Evolutionary conservation across 2,329 filamentous ascomycete species (phyloP), one percentile per base, ranked within the genome.

Genomic region (Aureobasidium sp.): DNA sequence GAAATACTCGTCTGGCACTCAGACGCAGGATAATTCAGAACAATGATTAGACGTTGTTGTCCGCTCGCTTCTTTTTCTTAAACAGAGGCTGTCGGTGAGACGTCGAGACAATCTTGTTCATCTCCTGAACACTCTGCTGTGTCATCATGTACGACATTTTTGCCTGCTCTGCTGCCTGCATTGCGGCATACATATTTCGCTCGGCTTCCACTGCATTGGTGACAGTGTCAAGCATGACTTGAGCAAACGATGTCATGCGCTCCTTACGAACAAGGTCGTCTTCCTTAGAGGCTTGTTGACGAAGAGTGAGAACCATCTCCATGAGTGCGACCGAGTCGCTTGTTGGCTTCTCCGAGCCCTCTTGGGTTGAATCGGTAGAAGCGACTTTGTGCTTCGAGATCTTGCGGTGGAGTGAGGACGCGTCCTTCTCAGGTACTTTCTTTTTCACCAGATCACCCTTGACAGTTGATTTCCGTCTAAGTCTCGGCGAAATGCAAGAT

Each of bases 71-170:
- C 27, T 59, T 60, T 14, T 33, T 50, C 45, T 60, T 60, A 24
- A 50, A 60, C 8, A 50, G 35, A 39, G 57, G 45, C 24, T 42
- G 22, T 24, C 24, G 57, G 11, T 35, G 60, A n/a, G 63, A 62
- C 5, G 60, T 62, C 22, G 47, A 42, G 29, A 61, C 59, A n/a
- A 63, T 42, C 11, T 44, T 47, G 19, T 44, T 50, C 54, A 68
- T 68, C 15, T 66, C 64, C 8, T 50, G 53, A 33, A 70, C 57
- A n/a, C 62, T 65, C 63, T 66, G 65, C 60, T 66, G 64, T 1
- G 68, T 68, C 66, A 70, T 68, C 61, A 67, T 65, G 52, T 70
- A 70, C 2, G 65, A 64, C 29, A 66, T 37, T 44, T 67, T 65
- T 8, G 70, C 70, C 29, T 63, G 60, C 17, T 58, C 61, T 14